Base-by-base conservation (phyloP, 2,329 filamentous ascomycete genomes). In the Mycocentrospora acerina region DNA sequence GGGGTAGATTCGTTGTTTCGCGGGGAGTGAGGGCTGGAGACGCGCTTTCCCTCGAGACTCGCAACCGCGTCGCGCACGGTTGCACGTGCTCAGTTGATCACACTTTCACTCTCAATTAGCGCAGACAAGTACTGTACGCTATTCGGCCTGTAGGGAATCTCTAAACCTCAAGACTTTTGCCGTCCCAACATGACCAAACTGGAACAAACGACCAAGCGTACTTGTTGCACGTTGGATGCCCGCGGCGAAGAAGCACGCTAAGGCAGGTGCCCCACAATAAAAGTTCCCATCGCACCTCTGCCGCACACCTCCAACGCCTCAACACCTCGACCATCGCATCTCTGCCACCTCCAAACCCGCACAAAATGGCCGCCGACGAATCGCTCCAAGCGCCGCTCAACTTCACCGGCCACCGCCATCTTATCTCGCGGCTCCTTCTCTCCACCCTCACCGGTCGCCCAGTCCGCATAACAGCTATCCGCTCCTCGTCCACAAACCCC, bases 381-480 rank as follows among this genome's bases (percentile, higher is more conserved):
- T 57, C 59, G 6, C 44, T 71, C 26, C 74, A 75, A 43, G 65
- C 71, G 18, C 74, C 75, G 4, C 57, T 95, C 41, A 82, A 83
- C 53, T 90, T 98, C 66, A 91, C 87, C 34, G 85, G 87, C 57
- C 90, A 95, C 67, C 83, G 85, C 57, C 82, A 86, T 53, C 85
- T 98, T 46, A 78, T 87, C 24, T 83, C 89, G 55, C 88, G 93
- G 36, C 83, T 98, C 29, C 81, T 95, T 29, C 83, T 98, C 37
- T 83, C 93, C 14, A 97, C 93, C 2, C 81, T 98, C 45, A 95
- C 90, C 47, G 93, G 93, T 54, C 82, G 86, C 25, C 83, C 93
- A 2, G 74, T 97, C 39, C 90, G 91, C 70, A 91, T 98, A 65
- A 93, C 91, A 36, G 86, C 93, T 69, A 97, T 98, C 72, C 88